phyloP scores from a whole-genome alignment of 2,329 filamentous ascomycete genomes.

The Neurospora crassa region DNA sequence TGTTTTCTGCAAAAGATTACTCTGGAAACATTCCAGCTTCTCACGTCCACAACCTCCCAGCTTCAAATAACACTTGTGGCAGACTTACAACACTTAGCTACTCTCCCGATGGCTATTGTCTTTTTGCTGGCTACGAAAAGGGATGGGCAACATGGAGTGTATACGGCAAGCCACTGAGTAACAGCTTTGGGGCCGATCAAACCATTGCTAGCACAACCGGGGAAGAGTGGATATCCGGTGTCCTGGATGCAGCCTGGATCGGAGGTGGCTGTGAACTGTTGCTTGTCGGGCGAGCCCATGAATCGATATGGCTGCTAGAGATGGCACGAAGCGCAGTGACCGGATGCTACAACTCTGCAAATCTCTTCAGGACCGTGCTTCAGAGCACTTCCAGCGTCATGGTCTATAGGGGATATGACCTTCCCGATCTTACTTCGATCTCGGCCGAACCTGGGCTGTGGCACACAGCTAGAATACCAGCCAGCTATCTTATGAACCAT shows the following conservation, averaged over 20 bases:
- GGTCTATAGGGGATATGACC: slow-evolving; percentile 87
- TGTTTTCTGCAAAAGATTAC: slow-evolving; percentile 93
- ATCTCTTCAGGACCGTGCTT: slow-evolving; percentile 79
- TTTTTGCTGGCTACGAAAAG: slow-evolving; percentile 85
- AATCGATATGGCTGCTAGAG: slow-evolving; percentile 78
- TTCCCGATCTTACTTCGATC: slow-evolving; percentile 82
- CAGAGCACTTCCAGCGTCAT: slow-evolving; percentile 84
- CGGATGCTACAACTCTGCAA: slow-evolving; percentile 83
- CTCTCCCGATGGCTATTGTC: slow-evolving; percentile 90
- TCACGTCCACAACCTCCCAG: slow-evolving; percentile 63
- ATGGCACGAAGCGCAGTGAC: slow-evolving; percentile 91
- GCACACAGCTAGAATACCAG: slow-evolving; percentile 83
- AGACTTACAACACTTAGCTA: slow-evolving; percentile 67
- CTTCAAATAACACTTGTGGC: slow-evolving; percentile 60
- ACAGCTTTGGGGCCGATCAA: slow-evolving; percentile 67
- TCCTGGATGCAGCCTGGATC: slow-evolving; percentile 74
- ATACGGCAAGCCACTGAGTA: slow-evolving; percentile 81
- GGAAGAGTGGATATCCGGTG: slow-evolving; percentile 77
- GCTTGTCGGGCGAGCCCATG: slow-evolving; percentile 59
- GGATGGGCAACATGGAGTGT: slow-evolving; percentile 98
- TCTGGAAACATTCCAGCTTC: slow-evolving; percentile 84
- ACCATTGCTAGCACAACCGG: slow-evolving; percentile 54
- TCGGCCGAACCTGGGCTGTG: slow-evolving; percentile 90
- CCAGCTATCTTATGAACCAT: slow-evolving; percentile 77
- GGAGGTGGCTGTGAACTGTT: slow-evolving; percentile 81